Percentiles rank a stretch among this genome's conserved stretches.
Conservation (phyloP, 495 filamentous ascomycete species). For the Aspergillus wentii region DNA sequence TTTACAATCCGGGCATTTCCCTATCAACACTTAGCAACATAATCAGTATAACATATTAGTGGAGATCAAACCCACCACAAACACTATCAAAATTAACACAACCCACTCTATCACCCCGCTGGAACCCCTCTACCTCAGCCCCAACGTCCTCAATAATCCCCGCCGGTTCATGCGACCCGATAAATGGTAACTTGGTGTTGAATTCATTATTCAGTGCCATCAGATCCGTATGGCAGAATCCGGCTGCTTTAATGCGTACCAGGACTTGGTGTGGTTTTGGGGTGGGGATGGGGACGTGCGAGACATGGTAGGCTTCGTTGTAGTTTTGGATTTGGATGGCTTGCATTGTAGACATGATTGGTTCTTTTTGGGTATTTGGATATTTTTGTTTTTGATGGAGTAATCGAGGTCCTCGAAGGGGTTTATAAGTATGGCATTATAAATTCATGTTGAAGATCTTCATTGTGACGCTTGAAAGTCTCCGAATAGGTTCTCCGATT, state of each 20-base stretch:
- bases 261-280: constrained; percentile 11
- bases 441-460: background rate
- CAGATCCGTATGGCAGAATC: constrained; percentile 57
- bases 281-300: constrained; percentile 6
- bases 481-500: background rate
- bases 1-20: constrained; percentile 8
- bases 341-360: constrained; percentile 2
- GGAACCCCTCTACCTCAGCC: constrained; percentile 34
- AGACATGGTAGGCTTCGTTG: constrained; percentile 11
- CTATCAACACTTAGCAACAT: constrained; percentile 8
- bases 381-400: background rate
- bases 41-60: background rate
- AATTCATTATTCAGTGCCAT: constrained; percentile 45
- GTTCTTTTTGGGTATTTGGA: background rate
- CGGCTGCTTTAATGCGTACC: constrained; percentile 42
- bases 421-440: background rate
- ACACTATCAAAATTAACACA: constrained; percentile 13
- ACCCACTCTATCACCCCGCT: constrained; percentile 37
- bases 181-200: constrained; percentile 40
- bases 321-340: constrained; percentile 10
- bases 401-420: background rate
- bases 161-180: constrained; percentile 54
- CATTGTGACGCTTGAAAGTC: too few relatives aligned
- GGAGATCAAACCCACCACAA: constrained; percentile 1
- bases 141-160: constrained; percentile 51